Evolutionary conservation across 345 rosid genomes (phyloP).

Genomic region (Microthlaspi erraticum): DNA sequence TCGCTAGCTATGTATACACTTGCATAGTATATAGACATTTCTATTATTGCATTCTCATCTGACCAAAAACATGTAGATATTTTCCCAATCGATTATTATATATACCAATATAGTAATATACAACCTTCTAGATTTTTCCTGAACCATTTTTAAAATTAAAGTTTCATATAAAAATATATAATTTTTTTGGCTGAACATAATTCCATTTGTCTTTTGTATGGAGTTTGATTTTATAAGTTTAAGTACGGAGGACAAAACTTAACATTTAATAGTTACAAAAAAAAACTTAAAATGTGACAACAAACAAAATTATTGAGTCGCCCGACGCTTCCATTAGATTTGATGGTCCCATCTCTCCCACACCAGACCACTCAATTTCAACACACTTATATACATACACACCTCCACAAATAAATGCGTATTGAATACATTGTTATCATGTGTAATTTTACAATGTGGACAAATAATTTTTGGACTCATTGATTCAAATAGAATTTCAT

Average conservation of each 20-base stretch:
- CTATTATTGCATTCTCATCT: background rate
- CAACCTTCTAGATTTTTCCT: background rate
- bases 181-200: background rate
- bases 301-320: slow-evolving; percentile 27
- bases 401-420: slow-evolving; percentile 10
- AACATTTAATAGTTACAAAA: too few relatives aligned
- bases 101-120: slow-evolving; percentile 1
- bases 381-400: background rate
- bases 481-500: background rate
- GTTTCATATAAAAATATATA: background rate
- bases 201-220: background rate
- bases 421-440: slow-evolving; percentile 14
- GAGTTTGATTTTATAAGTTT: background rate
- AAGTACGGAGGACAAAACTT: background rate
- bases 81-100: background rate
- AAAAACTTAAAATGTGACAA: background rate
- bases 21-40: background rate
- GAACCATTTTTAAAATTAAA: background rate
- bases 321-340: slow-evolving; percentile 41
- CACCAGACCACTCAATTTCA: slow-evolving; percentile 12
- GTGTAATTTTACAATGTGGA: slow-evolving; percentile 9
- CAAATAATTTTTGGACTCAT: slow-evolving; percentile 9
- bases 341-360: slow-evolving; percentile 39
- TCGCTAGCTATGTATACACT: background rate
- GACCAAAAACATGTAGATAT: background rate